Percentiles rank a stretch among this genome's conserved stretches.
Evolutionary conservation across 2,329 filamentous ascomycete species (phyloP).

Genomic region (Penicillium vulpinum): DNA sequence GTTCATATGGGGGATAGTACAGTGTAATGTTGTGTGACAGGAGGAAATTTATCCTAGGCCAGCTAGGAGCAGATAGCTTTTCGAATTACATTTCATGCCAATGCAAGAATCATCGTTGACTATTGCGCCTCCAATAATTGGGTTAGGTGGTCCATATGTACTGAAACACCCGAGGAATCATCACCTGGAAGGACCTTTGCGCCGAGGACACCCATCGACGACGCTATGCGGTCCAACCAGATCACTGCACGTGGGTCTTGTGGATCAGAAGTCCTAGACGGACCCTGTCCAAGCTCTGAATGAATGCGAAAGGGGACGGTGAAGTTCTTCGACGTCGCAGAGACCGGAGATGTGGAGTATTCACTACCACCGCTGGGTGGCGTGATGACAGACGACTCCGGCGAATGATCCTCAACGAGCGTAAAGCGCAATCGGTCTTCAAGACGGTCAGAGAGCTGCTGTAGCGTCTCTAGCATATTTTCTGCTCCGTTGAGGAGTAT

Average conservation of each 20-base stretch:
- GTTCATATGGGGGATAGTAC: background rate
- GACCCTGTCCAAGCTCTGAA: constrained; percentile 29
- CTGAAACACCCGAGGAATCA: background rate
- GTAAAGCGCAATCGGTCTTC: constrained; percentile 10
- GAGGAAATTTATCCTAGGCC: background rate
- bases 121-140: background rate
- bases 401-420: constrained; percentile 18
- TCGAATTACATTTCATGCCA: background rate
- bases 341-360: constrained; percentile 5
- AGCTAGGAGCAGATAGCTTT: background rate
- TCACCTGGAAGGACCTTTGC: constrained; percentile 17
- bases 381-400: constrained; percentile 8
- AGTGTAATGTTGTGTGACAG: background rate
- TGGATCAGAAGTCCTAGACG: constrained; percentile 21
- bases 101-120: background rate
- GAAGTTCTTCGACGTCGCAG: constrained; percentile 2
- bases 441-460: constrained; percentile 20
- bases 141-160: background rate
- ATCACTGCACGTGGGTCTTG: constrained; percentile 27
- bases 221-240: constrained; percentile 35
- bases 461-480: constrained; percentile 22
- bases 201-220: constrained; percentile 36
- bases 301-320: constrained; percentile 28
- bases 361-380: constrained; percentile 13
- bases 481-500: constrained; percentile 29